Conservation (phyloP, 2,329 filamentous ascomycete genomes). For the Trichoderma koningiopsis region DNA sequence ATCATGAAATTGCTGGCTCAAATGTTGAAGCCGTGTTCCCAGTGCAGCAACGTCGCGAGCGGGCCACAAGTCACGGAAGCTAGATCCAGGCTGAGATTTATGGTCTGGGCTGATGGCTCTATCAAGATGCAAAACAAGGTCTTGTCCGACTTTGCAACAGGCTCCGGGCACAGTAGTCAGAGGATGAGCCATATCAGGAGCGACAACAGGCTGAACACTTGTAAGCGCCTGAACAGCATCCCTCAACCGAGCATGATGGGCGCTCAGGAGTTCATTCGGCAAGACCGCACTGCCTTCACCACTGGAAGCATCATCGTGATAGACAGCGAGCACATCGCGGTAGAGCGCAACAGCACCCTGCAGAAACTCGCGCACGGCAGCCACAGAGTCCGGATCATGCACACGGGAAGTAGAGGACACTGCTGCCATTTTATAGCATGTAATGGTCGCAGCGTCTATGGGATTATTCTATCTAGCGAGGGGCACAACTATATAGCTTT, state of each 20-base stretch:
- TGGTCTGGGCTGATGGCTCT: constrained; percentile 9
- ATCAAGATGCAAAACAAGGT: constrained; percentile 32
- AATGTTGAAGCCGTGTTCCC: constrained; percentile 27
- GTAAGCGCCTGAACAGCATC: background rate
- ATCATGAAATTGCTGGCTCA: constrained; percentile 28
- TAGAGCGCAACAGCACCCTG: constrained; percentile 27
- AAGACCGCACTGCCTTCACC: background rate
- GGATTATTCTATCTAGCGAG: constrained; percentile 23
- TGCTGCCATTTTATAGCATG: constrained; percentile 40
- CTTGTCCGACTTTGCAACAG: constrained; percentile 34
- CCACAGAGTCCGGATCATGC: constrained; percentile 6
- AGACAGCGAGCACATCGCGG: constrained; percentile 13
- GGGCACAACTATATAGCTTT: background rate
- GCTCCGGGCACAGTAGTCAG: constrained; percentile 11
- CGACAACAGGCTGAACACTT: background rate
- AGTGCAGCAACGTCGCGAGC: constrained; percentile 29
- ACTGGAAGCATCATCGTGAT: constrained; percentile 9
- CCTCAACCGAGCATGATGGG: background rate
- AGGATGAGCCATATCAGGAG: background rate
- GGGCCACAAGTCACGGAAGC: constrained; percentile 30
- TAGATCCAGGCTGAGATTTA: background rate
- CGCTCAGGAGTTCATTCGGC: background rate
- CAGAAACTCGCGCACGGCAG: constrained; percentile 31
- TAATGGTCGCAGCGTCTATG: constrained; percentile 33
- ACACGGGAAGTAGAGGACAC: constrained; percentile 14